Conservation (phyloP, 1,284 basidiomycete genomes). For the Sporisorium graminicola region DNA sequence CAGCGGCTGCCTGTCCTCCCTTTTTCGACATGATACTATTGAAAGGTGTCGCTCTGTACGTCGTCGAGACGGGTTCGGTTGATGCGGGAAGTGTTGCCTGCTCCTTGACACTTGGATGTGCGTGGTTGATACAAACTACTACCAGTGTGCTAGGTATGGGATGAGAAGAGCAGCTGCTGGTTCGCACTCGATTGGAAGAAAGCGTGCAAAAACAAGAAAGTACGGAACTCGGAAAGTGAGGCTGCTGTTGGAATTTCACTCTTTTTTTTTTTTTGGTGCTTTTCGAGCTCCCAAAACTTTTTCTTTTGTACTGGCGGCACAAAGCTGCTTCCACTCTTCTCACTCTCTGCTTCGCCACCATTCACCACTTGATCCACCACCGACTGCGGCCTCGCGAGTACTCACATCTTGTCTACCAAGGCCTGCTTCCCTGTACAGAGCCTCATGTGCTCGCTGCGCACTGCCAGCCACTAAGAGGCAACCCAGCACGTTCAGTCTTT, state of each 20-base stretch:
- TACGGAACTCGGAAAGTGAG: conserved; percentile 31
- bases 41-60: too few relatives aligned
- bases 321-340: conserved; percentile 1
- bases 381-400: background rate
- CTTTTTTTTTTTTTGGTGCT: conserved; percentile 13
- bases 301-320: conserved; percentile 9
- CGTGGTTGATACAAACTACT: too few relatives aligned
- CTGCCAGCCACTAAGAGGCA: conserved; percentile 5
- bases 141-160: too few relatives aligned
- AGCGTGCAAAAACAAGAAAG: conserved; percentile 16
- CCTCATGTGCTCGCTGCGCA: conserved; percentile 10
- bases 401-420: conserved; percentile 1
- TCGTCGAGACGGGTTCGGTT: too few relatives aligned
- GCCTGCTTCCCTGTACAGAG: background rate
- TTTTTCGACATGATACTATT: conserved; percentile 61
- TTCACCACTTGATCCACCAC: background rate
- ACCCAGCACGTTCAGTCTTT: background rate
- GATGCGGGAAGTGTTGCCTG: too few relatives aligned
- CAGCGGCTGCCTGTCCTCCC: conserved; percentile 55
- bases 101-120: too few relatives aligned
- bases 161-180: background rate
- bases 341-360: background rate
- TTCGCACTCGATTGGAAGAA: conserved; percentile 18
- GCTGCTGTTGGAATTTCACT: conserved; percentile 5
- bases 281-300: conserved; percentile 22